Conservation (phyloP, 2,329 filamentous ascomycete genomes). For the Neofusicoccum ribis region DNA sequence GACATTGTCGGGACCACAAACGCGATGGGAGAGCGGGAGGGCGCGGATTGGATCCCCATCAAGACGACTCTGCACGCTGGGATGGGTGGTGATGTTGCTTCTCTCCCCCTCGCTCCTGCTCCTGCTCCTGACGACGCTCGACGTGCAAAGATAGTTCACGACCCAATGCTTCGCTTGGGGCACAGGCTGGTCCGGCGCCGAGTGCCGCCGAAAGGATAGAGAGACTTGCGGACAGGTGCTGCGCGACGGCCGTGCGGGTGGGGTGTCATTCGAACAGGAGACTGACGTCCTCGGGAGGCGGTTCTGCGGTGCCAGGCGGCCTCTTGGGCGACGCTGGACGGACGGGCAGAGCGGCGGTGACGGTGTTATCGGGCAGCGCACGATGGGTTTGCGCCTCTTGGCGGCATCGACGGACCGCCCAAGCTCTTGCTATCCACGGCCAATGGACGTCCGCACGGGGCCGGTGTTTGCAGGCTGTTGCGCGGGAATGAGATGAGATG, state of each 20-base stretch:
- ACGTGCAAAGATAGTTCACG: constrained; percentile 9
- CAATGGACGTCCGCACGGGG: not conserved
- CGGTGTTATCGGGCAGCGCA: not conserved
- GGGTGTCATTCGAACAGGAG: not conserved
- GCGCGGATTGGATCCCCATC: constrained; percentile 18
- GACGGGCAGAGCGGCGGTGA: not conserved
- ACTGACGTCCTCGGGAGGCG: not conserved
- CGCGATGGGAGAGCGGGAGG: constrained; percentile 8
- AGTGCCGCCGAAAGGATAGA: not conserved
- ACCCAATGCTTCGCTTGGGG: constrained; percentile 14
- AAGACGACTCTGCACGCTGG: not conserved
- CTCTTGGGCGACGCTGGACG: too few relatives aligned
- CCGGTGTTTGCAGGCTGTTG: not conserved
- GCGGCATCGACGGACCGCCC: not conserved
- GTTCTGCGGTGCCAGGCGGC: too few relatives aligned
- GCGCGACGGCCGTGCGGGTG: not conserved
- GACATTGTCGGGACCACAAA: constrained; percentile 19
- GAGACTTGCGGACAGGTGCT: not conserved
- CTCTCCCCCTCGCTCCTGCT: not conserved
- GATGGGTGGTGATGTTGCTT: not conserved
- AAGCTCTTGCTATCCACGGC: not conserved
- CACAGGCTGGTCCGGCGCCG: constrained; percentile 8
- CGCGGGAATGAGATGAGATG: constrained; percentile 1
- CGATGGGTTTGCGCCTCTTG: not conserved
- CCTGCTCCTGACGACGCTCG: not conserved